A percentile compares a stretch with the other conserved stretches of the same genome.
Evolutionary conservation across 2,329 filamentous ascomycete genomes (phyloP).

Genomic region (Monosporascus cannonballus): DNA sequence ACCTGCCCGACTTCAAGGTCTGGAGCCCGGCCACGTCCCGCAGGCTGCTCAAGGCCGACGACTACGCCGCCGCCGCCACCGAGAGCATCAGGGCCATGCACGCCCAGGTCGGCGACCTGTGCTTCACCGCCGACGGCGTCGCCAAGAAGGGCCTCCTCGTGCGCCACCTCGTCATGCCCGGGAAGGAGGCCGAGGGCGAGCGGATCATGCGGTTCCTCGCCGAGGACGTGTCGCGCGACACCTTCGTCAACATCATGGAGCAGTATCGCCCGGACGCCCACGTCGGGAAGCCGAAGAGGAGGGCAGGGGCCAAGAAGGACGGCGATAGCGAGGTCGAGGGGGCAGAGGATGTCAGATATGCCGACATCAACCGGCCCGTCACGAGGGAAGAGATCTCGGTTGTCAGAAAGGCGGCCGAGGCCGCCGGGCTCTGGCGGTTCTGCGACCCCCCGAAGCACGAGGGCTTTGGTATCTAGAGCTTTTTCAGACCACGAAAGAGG

Average conservation of each 20-base stretch:
- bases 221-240: slow-evolving; percentile 63
- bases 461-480: slow-evolving; percentile 42
- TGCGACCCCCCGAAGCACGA: slow-evolving; percentile 55
- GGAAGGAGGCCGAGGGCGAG: slow-evolving; percentile 65
- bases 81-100: slow-evolving; percentile 80
- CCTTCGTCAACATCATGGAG: slow-evolving; percentile 85
- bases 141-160: slow-evolving; percentile 72
- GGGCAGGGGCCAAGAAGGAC: slow-evolving; percentile 5
- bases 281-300: slow-evolving; percentile 61
- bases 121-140: slow-evolving; percentile 75
- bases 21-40: slow-evolving; percentile 63
- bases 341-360: slow-evolving; percentile 54
- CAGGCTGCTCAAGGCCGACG: slow-evolving; percentile 69
- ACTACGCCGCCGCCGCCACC: slow-evolving; percentile 65
- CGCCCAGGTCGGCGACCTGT: slow-evolving; percentile 72
- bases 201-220: slow-evolving; percentile 75
- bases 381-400: slow-evolving; percentile 57
- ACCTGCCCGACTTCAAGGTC: slow-evolving; percentile 84
- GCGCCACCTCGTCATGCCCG: slow-evolving; percentile 80
- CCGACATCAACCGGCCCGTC: slow-evolving; percentile 71
- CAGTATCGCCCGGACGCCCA: slow-evolving; percentile 78
- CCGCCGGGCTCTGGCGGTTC: slow-evolving; percentile 73
- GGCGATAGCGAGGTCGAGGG: slow-evolving; percentile 16
- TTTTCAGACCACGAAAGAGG: too few relatives aligned
- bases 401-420: slow-evolving; percentile 61